Evolutionary conservation across 257 asterid species (phyloP).

Genomic region (Lycium barbarum): DNA sequence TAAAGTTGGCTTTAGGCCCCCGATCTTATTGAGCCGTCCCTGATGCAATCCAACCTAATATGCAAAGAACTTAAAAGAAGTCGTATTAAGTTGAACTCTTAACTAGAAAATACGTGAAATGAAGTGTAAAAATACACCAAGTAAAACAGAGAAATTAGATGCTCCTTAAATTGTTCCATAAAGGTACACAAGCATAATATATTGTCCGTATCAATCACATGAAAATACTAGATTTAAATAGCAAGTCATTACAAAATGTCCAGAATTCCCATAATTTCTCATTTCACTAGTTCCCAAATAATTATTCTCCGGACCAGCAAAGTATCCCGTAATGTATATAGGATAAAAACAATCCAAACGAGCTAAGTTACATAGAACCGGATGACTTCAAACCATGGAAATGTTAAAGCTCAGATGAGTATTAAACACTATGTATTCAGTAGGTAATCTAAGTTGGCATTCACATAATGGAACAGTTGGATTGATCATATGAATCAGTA

Average conservation of each 20-base stretch:
- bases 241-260: background rate
- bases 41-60: background rate
- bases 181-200: background rate
- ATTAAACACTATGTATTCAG: too few species aligned
- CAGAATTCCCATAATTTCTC: background rate
- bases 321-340: background rate
- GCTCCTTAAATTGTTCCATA: background rate
- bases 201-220: background rate
- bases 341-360: background rate
- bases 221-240: background rate
- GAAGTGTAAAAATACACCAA: background rate
- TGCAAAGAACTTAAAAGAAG: background rate
- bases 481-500: conserved; percentile 3
- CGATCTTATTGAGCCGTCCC: too few species aligned
- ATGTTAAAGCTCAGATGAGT: too few species aligned
- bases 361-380: too few species aligned
- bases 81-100: background rate
- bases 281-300: background rate
- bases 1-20: too few species aligned
- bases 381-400: too few species aligned
- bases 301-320: too few species aligned
- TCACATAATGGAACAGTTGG: background rate
- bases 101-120: background rate
- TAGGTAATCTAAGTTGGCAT: background rate
- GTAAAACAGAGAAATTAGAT: background rate